These are phyloP conservation scores for Solanum stenotomum DNA, from an alignment of 257 asterid genomes.

Conservation along the genomic window DNA sequence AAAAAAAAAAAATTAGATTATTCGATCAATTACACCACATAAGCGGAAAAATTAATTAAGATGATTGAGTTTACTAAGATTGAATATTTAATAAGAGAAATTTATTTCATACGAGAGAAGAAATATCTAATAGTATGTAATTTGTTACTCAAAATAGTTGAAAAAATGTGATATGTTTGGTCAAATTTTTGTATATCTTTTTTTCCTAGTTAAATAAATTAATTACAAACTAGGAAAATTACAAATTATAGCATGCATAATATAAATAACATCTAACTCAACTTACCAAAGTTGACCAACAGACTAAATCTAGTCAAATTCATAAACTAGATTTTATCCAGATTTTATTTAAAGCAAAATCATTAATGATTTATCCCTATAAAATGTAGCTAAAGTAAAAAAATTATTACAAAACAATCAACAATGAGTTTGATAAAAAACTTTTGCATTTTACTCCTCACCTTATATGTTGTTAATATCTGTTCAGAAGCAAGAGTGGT, in stretches of 20 bases:
- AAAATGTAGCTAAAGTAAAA: not conserved
- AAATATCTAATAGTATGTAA: too few species aligned
- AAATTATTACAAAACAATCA: not conserved
- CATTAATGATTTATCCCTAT: not conserved
- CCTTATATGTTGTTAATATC: not conserved
- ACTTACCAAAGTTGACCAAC: not conserved
- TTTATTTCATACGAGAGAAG: too few species aligned
- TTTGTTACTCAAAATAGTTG: too few species aligned
- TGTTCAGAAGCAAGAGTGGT: not conserved
- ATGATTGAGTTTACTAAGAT: too few species aligned
- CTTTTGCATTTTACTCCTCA: not conserved
- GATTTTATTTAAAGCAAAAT: not conserved
- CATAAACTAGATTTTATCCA: not conserved
- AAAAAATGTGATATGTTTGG: not conserved
- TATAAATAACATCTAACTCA: not conserved
- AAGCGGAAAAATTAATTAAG: too few species aligned
- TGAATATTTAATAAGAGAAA: too few species aligned
- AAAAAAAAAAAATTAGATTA: too few species aligned
- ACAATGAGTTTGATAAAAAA: not conserved
- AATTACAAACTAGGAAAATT: too few species aligned
- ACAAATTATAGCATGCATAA: not conserved
- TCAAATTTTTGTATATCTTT: too few species aligned
- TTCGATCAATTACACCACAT: too few species aligned
- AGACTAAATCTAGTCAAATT: not conserved
- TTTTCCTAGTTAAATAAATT: too few species aligned